phyloP scores from a whole-genome alignment of 768 basidiomycete genomes.

The Trametes elegans region DNA sequence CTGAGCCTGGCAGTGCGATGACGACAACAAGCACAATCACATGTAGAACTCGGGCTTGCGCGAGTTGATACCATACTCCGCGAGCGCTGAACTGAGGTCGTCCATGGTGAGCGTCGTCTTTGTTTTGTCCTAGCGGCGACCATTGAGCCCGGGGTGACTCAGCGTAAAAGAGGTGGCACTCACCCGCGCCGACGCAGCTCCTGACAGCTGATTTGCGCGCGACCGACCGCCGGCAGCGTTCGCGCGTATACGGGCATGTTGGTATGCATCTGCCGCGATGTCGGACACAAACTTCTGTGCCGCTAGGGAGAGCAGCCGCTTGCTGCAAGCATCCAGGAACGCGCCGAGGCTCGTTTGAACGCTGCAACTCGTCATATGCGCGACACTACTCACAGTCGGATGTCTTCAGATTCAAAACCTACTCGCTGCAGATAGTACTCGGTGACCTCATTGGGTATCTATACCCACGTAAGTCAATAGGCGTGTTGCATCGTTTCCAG shows the following conservation, averaged over 20 bases:
- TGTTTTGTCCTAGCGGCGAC: slow-evolving; percentile 70
- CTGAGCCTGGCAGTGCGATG: not conserved
- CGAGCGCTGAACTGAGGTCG: slow-evolving; percentile 86
- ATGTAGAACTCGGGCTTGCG: slow-evolving; percentile 94
- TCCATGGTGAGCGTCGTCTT: slow-evolving; percentile 97
- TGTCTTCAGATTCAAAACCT: slow-evolving; percentile 94
- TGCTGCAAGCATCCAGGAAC: slow-evolving; percentile 46
- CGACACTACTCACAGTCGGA: slow-evolving; percentile 67
- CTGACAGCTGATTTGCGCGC: slow-evolving; percentile 56
- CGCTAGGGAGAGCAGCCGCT: slow-evolving; percentile 90
- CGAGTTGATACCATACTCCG: slow-evolving; percentile 94
- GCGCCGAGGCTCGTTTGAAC: not conserved
- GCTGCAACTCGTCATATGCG: not conserved
- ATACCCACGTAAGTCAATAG: slow-evolving; percentile 6
- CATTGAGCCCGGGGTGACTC: not conserved
- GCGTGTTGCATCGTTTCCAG: not conserved
- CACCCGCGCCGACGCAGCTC: slow-evolving; percentile 66
- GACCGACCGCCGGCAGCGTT: slow-evolving; percentile 77
- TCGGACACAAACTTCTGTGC: slow-evolving; percentile 98
- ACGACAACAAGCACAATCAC: no score
- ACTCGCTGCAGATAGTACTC: slow-evolving; percentile 96
- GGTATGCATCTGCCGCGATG: slow-evolving; percentile 94
- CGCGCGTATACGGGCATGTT: slow-evolving; percentile 94
- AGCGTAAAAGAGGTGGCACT: slow-evolving; percentile 19
- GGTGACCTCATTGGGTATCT: slow-evolving; percentile 98